Evolutionary conservation across 1,284 basidiomycete genomes (phyloP), one percentile per base, ranked within the genome.

Genomic region (Ceratobasidium sp.): DNA sequence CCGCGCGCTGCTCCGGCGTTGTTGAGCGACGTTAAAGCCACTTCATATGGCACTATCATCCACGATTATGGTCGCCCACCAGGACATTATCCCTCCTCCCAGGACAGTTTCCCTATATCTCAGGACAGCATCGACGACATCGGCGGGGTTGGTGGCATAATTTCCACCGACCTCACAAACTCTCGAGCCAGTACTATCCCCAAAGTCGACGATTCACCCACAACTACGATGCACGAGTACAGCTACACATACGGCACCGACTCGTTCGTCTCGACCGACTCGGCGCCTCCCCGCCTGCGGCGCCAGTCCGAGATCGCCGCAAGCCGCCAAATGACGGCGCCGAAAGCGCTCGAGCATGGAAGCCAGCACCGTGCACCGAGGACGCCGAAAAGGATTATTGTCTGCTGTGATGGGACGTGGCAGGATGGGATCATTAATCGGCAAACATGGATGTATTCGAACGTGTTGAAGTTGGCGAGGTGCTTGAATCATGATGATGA

Each of bases 401-500:
- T 74, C 1, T 74, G 71, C 49, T 74, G 71, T 34, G 71, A 74
- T 52, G 71, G 71, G 43, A 74, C 71, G 11, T 74, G 71, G 71
- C 71, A 74, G 22, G 71, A 74, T 65, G 71, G 71, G 59, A 32
- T 74, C 19, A 25, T 74, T 51, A 32, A 15, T n/a, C 19, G 49
- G 13, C 71, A 74, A 59, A 52, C 71, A 0, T 74, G 71, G 71
- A 74, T 74, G 71, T 74, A 74, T 62, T 74, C 71, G 25, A 74
- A 74, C n/a, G 71, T 74, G n/a, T 65, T 74, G 61, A 74, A 74
- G 51, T 52, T 74, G 46, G 84, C 89, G 17, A 86, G 91, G 81
- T 87, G 87, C 0, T 84, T 92, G 73, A 84, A 89, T 73, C 87
- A 89, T 76, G 85, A 88, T 78, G 91, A 92, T 79, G 82, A 84